Conservation (phyloP, 176 grass and related monocot genomes). For the Aegilops speltoides region DNA sequence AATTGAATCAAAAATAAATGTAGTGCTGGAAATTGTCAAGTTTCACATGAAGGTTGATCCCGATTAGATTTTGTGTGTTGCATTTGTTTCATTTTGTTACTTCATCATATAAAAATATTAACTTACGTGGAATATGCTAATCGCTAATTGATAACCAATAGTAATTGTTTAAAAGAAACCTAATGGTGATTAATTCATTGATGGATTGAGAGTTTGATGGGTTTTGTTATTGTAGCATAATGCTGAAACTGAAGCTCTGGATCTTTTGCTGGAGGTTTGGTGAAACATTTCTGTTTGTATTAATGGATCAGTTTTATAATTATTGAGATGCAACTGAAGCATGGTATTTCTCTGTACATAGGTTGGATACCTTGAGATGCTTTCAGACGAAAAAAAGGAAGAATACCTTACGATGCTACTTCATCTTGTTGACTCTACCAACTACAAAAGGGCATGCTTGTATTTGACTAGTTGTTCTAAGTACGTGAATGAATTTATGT, state of each 20-base stretch:
- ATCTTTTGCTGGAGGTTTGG: constrained; percentile 95
- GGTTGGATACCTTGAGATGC: constrained; percentile 94
- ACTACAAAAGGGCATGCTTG: constrained; percentile 85
- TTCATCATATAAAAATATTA: neutral
- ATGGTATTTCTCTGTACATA: constrained; percentile 27
- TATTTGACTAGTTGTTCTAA: constrained; percentile 88
- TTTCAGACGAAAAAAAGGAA: neutral
- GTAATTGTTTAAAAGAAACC: neutral
- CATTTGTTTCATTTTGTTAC: constrained; percentile 8
- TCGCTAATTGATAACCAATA: neutral
- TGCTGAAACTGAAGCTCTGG: constrained; percentile 94
- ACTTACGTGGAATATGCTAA: neutral
- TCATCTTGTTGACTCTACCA: constrained; percentile 86
- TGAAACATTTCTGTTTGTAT: neutral
- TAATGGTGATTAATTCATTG: neutral
- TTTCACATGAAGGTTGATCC: constrained; percentile 96
- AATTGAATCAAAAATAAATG: constrained; percentile 80
- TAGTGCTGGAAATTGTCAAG: constrained; percentile 95
- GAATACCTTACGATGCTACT: constrained; percentile 30
- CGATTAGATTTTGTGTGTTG: neutral
- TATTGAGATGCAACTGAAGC: neutral
- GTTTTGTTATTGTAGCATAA: constrained; percentile 65
- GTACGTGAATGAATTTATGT: constrained; percentile 37
- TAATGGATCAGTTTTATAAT: neutral
- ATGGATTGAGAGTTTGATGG: neutral